These are phyloP conservation scores for Tolypocladium sp. DNA, from an alignment of 2,329 filamentous ascomycete species.

Conservation along the genomic window DNA sequence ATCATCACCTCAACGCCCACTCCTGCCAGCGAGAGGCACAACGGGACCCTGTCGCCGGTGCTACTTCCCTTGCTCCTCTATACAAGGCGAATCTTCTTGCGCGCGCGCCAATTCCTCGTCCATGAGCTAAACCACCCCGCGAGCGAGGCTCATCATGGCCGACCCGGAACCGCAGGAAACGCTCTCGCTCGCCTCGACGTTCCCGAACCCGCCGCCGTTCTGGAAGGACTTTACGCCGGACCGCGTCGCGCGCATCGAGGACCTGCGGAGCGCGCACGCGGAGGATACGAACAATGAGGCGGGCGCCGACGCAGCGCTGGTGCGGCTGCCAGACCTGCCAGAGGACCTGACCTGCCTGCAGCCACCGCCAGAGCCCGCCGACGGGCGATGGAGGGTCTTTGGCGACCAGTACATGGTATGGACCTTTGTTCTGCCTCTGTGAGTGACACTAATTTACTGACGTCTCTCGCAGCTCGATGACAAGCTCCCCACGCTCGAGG, in stretches of 20 bases:
- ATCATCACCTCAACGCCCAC: not conserved
- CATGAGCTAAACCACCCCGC: not conserved
- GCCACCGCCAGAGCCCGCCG: conserved; percentile 65
- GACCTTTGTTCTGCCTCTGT: not conserved
- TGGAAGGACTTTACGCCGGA: conserved; percentile 79
- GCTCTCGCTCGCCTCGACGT: conserved; percentile 51
- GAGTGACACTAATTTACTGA: not conserved
- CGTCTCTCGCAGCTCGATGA: conserved; percentile 40
- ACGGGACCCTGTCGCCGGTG: not conserved
- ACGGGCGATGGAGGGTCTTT: conserved; percentile 68
- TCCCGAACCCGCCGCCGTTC: conserved; percentile 81
- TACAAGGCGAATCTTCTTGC: not conserved
- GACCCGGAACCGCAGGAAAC: conserved; percentile 32
- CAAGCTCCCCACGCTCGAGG: conserved; percentile 56
- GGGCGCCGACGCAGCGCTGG: conserved; percentile 14
- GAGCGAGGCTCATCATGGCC: conserved; percentile 39
- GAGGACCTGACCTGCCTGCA: conserved; percentile 68
- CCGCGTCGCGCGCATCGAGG: conserved; percentile 51
- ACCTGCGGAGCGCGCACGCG: conserved; percentile 30
- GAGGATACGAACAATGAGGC: conserved; percentile 12
- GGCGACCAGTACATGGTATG: conserved; percentile 54
- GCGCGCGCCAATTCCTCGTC: not conserved
- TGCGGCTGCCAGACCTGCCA: conserved; percentile 44
- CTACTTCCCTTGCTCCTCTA: not conserved
- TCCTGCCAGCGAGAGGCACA: not conserved